Evolutionary conservation across 805 yeast species (phyloP).

Genomic region (Yarrowia sp.): DNA sequence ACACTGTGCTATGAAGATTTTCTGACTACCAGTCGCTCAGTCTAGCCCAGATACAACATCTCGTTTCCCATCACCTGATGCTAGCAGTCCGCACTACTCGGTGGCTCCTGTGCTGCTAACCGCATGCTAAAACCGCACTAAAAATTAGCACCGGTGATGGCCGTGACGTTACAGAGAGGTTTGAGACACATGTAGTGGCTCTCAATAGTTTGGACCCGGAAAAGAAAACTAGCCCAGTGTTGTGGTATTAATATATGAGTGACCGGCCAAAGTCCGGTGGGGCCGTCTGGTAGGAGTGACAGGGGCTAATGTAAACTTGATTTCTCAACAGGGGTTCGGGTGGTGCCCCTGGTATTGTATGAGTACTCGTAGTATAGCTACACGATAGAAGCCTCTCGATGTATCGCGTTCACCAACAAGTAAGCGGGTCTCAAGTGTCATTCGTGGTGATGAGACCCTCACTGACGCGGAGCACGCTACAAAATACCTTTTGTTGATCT

Average conservation of each 20-base stretch:
- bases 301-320: constrained; percentile 7
- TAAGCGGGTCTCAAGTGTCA: no score
- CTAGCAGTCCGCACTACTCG: neutral
- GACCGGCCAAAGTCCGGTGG: neutral
- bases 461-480: no score
- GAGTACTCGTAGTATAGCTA: no score
- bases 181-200: constrained; percentile 10
- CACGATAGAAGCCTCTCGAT: no score
- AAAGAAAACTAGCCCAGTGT: constrained; percentile 17
- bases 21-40: neutral
- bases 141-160: constrained; percentile 23
- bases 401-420: no score
- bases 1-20: neutral
- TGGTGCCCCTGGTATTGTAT: no score
- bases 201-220: neutral
- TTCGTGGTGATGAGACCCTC: no score
- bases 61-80: constrained; percentile 24
- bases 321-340: no score
- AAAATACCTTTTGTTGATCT: no score
- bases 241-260: constrained; percentile 4
- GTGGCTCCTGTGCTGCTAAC: constrained; percentile 1
- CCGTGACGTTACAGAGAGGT: constrained; percentile 5
- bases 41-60: neutral
- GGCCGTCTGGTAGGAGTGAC: neutral
- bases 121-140: constrained; percentile 8